phyloP scores from a whole-genome alignment of 139 green algal genomes.

The Deuterostichococcus epilithicus region DNA sequence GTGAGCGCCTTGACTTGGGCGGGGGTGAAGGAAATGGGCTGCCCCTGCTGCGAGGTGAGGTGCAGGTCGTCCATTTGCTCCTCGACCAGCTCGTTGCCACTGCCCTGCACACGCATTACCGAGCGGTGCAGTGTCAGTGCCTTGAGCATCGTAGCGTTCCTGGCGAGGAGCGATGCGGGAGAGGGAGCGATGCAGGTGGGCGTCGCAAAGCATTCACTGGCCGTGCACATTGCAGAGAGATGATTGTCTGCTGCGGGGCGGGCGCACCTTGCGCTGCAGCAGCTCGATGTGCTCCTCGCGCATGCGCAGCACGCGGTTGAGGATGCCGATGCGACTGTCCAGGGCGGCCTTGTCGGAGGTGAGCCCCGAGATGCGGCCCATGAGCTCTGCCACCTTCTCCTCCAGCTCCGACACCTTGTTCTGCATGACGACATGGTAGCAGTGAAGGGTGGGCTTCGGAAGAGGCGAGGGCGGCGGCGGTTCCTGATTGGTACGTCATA shows the following conservation, averaged over 20 bases:
- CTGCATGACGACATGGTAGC: slow-evolving; percentile 7
- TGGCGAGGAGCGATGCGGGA: too few species aligned
- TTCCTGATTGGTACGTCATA: too few species aligned
- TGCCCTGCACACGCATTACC: too few species aligned
- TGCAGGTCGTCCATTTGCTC: slow-evolving; percentile 23
- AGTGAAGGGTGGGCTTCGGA: too few species aligned
- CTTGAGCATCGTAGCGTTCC: too few species aligned
- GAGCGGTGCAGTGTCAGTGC: too few species aligned
- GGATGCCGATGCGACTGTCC: slow-evolving; percentile 14
- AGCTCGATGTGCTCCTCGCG: slow-evolving; percentile 28
- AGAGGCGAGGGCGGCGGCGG: too few species aligned
- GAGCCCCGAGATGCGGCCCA: slow-evolving; percentile 15
- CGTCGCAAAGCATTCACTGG: not conserved
- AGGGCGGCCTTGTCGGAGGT: slow-evolving; percentile 8
- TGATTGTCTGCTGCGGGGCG: too few species aligned
- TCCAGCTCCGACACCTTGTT: slow-evolving; percentile 37
- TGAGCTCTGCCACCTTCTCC: slow-evolving; percentile 25
- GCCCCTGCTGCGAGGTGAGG: slow-evolving; percentile 24
- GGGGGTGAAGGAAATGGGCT: slow-evolving; percentile 11
- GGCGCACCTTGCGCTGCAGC: slow-evolving; percentile 4
- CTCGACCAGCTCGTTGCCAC: not conserved
- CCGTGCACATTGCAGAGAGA: not conserved
- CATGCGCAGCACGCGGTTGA: slow-evolving; percentile 22
- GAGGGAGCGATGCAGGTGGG: not conserved
- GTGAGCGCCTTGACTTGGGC: slow-evolving; percentile 30